A percentile compares a stretch with the other conserved stretches of the same genome.
phyloP scores from a whole-genome alignment of 495 filamentous ascomycete genomes.

The Sabuloglossum arenarium region DNA sequence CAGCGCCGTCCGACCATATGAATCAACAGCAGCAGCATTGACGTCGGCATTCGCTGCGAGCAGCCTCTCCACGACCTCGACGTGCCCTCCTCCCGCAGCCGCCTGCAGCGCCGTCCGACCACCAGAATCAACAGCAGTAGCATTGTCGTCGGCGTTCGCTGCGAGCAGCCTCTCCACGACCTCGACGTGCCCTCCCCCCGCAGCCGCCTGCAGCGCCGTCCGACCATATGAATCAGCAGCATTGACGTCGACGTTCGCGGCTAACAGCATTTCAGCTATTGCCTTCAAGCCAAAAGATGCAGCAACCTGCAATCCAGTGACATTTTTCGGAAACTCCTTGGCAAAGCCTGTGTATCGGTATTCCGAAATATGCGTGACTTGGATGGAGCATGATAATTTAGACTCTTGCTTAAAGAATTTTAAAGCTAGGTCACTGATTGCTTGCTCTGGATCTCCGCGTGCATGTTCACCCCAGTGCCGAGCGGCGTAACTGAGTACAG shows the following conservation, averaged over 20 bases:
- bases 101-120: no score
- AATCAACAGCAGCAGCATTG: no score
- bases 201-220: not conserved
- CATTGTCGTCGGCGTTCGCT: no score
- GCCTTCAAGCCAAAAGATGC: not conserved
- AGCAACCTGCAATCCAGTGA: not conserved
- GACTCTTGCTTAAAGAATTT: not conserved
- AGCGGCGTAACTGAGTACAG: conserved; percentile 23
- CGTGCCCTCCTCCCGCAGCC: no score
- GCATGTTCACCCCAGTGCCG: conserved; percentile 26
- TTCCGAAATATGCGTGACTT: not conserved
- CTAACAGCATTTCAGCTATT: not conserved
- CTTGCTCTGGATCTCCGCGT: not conserved
- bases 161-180: no score
- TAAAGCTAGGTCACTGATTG: not conserved
- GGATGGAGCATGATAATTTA: not conserved
- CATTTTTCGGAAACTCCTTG: not conserved
- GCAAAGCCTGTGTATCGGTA: not conserved
- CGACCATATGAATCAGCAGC: not conserved
- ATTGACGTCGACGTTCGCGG: not conserved
- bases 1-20: no score
- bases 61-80: no score
- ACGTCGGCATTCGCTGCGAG: no score
- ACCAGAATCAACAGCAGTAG: no score
- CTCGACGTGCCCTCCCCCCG: not conserved